phyloP scores from a whole-genome alignment of 257 asterid genomes.

The Capsicum baccatum region DNA sequence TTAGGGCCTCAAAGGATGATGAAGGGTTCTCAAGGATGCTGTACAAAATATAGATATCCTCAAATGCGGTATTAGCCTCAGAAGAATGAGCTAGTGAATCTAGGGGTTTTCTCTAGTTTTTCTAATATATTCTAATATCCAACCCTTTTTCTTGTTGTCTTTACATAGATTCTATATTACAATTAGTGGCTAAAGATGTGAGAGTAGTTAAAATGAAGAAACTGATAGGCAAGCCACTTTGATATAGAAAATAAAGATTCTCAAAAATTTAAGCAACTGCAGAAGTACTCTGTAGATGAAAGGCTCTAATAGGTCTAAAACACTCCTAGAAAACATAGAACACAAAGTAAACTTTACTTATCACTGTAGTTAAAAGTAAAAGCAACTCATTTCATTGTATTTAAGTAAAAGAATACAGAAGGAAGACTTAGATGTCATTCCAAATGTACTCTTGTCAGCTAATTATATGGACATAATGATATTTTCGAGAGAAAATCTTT shows the following conservation, averaged over 20 bases:
- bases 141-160: neutral
- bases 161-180: neutral
- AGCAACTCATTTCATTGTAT: neutral
- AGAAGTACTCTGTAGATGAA: neutral
- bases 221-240: slow-evolving; percentile 5
- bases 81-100: slow-evolving; percentile 50
- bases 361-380: neutral
- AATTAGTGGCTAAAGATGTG: slow-evolving; percentile 6
- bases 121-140: no score
- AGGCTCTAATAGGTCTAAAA: neutral
- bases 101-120: no score
- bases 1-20: slow-evolving; percentile 47
- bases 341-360: neutral
- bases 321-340: neutral
- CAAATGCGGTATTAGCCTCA: slow-evolving; percentile 40
- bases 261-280: neutral
- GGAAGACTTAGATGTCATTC: neutral
- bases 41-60: slow-evolving; percentile 42
- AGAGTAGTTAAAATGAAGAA: neutral
- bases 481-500: no score
- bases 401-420: neutral
- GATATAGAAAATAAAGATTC: neutral
- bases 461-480: neutral
- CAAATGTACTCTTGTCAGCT: neutral
- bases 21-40: slow-evolving; percentile 46